Conservation (phyloP, 305 asterid genomes). For the Plantago coronopus region DNA sequence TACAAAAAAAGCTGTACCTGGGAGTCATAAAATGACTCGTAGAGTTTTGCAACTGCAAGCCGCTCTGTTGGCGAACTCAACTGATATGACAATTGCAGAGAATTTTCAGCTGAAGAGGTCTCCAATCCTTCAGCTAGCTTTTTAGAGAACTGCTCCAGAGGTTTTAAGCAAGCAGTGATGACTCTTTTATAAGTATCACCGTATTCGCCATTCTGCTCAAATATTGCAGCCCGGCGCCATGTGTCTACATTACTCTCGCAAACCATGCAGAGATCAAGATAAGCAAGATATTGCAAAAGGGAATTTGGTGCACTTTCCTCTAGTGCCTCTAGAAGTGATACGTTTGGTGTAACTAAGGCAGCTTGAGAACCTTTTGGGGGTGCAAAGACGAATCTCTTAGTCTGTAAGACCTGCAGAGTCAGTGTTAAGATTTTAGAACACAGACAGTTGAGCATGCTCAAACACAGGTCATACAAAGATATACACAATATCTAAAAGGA, state of each 20-base stretch:
- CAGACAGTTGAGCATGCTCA: slow-evolving; percentile 8
- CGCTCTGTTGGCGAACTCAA: slow-evolving; percentile 55
- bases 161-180: slow-evolving; percentile 57
- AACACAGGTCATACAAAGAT: background rate
- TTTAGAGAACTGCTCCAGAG: slow-evolving; percentile 63
- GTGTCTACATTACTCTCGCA: slow-evolving; percentile 86
- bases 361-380: slow-evolving; percentile 99
- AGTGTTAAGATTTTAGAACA: slow-evolving; percentile 12
- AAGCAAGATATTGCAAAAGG: slow-evolving; percentile 85
- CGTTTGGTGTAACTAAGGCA: slow-evolving; percentile 92
- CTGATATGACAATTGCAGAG: slow-evolving; percentile 69
- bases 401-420: slow-evolving; percentile 62
- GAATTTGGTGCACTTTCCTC: slow-evolving; percentile 82
- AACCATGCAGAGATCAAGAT: slow-evolving; percentile 93
- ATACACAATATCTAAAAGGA: background rate
- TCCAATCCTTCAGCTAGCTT: slow-evolving; percentile 61
- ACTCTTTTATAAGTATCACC: slow-evolving; percentile 88
- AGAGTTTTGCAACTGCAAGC: slow-evolving; percentile 52
- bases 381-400: slow-evolving; percentile 82
- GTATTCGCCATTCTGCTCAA: slow-evolving; percentile 85
- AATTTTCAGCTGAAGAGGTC: slow-evolving; percentile 50
- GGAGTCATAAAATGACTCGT: slow-evolving; percentile 58
- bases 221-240: slow-evolving; percentile 98
- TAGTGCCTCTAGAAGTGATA: slow-evolving; percentile 61
- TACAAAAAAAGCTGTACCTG: slow-evolving; percentile 53